Percentiles rank a stretch among this genome's conserved stretches.
These are phyloP conservation scores for Cystobasidium tubakii DNA, from an alignment of 768 basidiomycete species.

Conservation along the genomic window DNA sequence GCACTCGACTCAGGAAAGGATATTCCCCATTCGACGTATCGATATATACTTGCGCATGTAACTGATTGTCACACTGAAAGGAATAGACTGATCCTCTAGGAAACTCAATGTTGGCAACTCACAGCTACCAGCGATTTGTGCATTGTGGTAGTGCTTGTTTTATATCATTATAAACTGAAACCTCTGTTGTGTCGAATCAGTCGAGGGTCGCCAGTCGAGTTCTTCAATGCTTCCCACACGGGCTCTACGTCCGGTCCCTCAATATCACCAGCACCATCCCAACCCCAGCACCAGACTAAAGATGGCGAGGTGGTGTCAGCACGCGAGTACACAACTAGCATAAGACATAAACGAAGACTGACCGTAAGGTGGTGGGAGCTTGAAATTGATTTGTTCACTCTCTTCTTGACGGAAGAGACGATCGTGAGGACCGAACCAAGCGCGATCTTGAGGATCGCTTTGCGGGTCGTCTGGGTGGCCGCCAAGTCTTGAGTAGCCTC, in stretches of 20 bases:
- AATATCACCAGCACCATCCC: slow-evolving; percentile 97
- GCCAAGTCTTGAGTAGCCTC: slow-evolving; percentile 89
- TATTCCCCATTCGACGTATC: too few species aligned
- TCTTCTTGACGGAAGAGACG: slow-evolving; percentile 87
- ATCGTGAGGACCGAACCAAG: slow-evolving; percentile 97
- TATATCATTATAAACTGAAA: slow-evolving; percentile 16
- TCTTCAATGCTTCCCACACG: slow-evolving; percentile 67
- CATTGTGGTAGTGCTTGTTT: too few species aligned
- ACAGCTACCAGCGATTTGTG: too few species aligned
- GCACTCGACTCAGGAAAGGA: too few species aligned
- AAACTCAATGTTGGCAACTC: too few species aligned
- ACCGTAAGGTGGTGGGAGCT: slow-evolving; percentile 80
- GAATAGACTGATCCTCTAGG: too few species aligned
- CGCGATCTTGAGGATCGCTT: slow-evolving; percentile 93
- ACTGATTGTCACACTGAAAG: too few species aligned
- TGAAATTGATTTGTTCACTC: slow-evolving; percentile 66
- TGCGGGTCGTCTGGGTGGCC: slow-evolving; percentile 91
- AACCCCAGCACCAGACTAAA: slow-evolving; percentile 98
- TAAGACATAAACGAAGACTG: slow-evolving; percentile 48
- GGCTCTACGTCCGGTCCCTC: slow-evolving; percentile 98
- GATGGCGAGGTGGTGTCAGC: neutral
- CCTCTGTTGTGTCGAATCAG: slow-evolving; percentile 44
- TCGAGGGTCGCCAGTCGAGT: slow-evolving; percentile 42
- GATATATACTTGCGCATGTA: too few species aligned
- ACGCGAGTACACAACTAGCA: neutral